Evolutionary conservation across 2,329 filamentous ascomycete species (phyloP), one percentile per base, ranked within the genome.

Genomic region (Shiraia bambusicola): DNA sequence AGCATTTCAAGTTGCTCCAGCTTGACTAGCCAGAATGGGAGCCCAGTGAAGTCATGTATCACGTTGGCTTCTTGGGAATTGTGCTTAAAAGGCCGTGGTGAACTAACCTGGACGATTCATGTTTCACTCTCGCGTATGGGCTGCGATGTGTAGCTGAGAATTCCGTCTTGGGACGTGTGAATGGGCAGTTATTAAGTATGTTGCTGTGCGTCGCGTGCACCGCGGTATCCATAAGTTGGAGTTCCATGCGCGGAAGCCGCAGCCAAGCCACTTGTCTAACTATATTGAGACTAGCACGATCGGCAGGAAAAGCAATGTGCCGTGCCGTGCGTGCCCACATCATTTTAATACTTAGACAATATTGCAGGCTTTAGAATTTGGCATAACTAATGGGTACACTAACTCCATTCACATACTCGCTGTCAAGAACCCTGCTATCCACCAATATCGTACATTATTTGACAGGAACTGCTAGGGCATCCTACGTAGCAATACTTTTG

Each of bases 71-170:
- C 47, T 42, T 48, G 51, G 42, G 34, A 38, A 40, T 45, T 45
- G 28, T 40, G 52, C 52, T 50, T n/a, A 63, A 56, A 55, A 15
- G 27, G 43, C 28, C 34, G 28, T 19, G 34, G 4, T 8, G 26
- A 35, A 47, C 73, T 50, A 59, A 76, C 73, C 74, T 74, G 70
- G 69, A 60, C 70, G 68, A 69, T 76, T 76, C 73, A 76, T 76
- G 55, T 51, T 51, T 46, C 28, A 42, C 36, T 30, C 28, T 49
- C 40, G 40, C 31, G 30, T 52, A 49, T 39, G 43, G 26, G 12
- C 12, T 35, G 24, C 22, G 28, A 24, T 28, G 15, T 31, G 14
- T 8, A 27, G 28, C 28, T n/a, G 17, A 14, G 17, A 3, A 32
- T 2, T 16, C 15, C n/a, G 14, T 16, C 29, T 16, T 32, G 29